Evolutionary conservation across 2,329 filamentous ascomycete genomes (phyloP).

Genomic region (Aspergillus awamori): DNA sequence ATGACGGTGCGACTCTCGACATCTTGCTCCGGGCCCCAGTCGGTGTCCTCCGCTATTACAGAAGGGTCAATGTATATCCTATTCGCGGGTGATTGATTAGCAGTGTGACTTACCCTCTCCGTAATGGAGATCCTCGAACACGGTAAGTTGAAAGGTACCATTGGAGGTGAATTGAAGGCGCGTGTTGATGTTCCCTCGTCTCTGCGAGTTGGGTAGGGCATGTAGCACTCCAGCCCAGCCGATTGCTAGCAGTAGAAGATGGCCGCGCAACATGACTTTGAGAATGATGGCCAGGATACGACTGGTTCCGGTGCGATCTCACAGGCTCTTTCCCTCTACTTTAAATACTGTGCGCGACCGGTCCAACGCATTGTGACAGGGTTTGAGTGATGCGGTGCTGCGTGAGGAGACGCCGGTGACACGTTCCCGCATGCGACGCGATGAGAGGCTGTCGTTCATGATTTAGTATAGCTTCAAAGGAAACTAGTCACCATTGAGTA

Average conservation of each 20-base stretch:
- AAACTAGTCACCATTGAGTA: too few relatives aligned
- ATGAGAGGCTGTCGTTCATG: too few relatives aligned
- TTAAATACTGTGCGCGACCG: too few relatives aligned
- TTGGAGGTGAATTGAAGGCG: slow-evolving; percentile 28
- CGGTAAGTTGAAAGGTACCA: slow-evolving; percentile 52
- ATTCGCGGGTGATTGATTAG: neutral
- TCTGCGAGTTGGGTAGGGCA: neutral
- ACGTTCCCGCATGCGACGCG: too few relatives aligned
- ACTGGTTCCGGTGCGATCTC: too few relatives aligned
- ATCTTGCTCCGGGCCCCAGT: slow-evolving; percentile 42
- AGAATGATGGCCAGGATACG: too few relatives aligned
- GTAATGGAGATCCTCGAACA: slow-evolving; percentile 73
- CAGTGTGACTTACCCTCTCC: slow-evolving; percentile 59
- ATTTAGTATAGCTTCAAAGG: too few relatives aligned
- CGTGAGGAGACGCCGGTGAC: too few relatives aligned
- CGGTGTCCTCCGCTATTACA: slow-evolving; percentile 33
- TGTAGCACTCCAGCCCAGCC: neutral
- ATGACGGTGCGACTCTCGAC: slow-evolving; percentile 61
- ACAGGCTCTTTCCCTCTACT: too few relatives aligned
- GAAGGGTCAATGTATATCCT: neutral
- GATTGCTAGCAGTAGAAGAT: neutral
- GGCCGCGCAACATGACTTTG: neutral
- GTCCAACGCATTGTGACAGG: too few relatives aligned
- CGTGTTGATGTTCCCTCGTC: neutral
- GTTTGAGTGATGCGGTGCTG: too few relatives aligned